A percentile compares a stretch with the other conserved stretches of the same genome.
Evolutionary conservation across 1,139 yeast species (phyloP).

Genomic region (Yamadazyma buinensis): DNA sequence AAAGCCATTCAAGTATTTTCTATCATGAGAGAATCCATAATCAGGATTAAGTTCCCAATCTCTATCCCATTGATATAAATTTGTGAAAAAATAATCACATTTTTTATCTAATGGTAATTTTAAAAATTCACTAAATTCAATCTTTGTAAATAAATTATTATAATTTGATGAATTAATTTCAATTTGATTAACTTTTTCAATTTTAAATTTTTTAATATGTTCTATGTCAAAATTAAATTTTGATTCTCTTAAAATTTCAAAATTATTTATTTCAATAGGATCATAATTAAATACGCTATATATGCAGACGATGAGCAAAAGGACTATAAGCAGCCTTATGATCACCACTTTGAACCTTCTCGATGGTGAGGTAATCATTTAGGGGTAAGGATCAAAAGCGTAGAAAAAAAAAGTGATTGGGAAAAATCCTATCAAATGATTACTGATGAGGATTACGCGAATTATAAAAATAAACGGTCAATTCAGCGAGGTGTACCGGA

Average conservation of each 20-base stretch:
- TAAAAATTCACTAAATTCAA: conserved; percentile 5
- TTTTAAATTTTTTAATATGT: background rate
- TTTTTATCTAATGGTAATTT: conserved; percentile 3
- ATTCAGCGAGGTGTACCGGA: too few relatives aligned
- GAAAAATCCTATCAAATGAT: too few relatives aligned
- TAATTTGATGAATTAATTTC: conserved; percentile 9
- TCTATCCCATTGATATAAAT: conserved; percentile 6
- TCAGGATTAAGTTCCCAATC: conserved; percentile 16
- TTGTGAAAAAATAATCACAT: conserved; percentile 14
- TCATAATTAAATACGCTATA: too few relatives aligned
- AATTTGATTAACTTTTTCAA: conserved; percentile 3
- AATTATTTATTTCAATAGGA: too few relatives aligned
- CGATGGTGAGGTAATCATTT: too few relatives aligned
- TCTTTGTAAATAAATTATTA: conserved; percentile 8
- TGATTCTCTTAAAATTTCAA: conserved; percentile 1
- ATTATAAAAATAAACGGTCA: too few relatives aligned
- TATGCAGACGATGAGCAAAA: background rate
- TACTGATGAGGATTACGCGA: too few relatives aligned
- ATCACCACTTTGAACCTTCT: conserved; percentile 3
- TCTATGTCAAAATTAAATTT: conserved; percentile 1
- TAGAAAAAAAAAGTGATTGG: too few relatives aligned
- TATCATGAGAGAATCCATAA: conserved; percentile 12
- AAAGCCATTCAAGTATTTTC: conserved; percentile 12
- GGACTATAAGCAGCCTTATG: conserved; percentile 1
- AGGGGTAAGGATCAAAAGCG: too few relatives aligned